Conservation (phyloP, 805 yeast genomes). For the Cyberlindnera bimundalis region DNA sequence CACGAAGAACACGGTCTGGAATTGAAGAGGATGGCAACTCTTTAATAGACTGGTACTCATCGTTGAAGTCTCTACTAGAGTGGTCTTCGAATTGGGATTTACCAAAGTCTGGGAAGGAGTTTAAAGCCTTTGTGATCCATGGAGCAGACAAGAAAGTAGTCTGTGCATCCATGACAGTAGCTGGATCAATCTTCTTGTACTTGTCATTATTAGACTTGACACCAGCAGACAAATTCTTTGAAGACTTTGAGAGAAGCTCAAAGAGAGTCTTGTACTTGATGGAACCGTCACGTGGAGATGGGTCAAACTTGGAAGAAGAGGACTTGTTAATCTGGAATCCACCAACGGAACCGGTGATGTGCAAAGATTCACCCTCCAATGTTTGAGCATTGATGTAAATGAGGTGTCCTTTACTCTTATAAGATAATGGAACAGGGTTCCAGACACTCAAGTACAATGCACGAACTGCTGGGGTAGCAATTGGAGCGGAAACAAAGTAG, state of each 20-base stretch:
- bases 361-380: conserved; percentile 73
- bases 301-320: conserved; percentile 67
- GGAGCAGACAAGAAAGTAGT: conserved; percentile 63
- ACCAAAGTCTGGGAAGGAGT: conserved; percentile 27
- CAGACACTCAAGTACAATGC: conserved; percentile 75
- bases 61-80: conserved; percentile 79
- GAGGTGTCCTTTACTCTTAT: conserved; percentile 70
- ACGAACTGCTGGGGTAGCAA: conserved; percentile 37
- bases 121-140: conserved; percentile 51
- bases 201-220: conserved; percentile 48
- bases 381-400: conserved; percentile 73
- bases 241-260: conserved; percentile 58
- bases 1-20: conserved; percentile 70
- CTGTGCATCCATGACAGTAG: conserved; percentile 58
- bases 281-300: conserved; percentile 39
- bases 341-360: conserved; percentile 71
- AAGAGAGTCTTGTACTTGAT: conserved; percentile 43
- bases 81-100: conserved; percentile 24
- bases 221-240: conserved; percentile 57
- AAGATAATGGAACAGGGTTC: conserved; percentile 77
- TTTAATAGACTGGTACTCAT: conserved; percentile 78
- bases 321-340: conserved; percentile 81
- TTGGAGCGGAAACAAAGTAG: conserved; percentile 15
- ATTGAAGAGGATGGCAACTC: conserved; percentile 62
- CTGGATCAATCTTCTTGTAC: conserved; percentile 44